These are phyloP conservation scores for Spathaspora passalidarum DNA, from an alignment of 805 yeast genomes.

Conservation along the genomic window DNA sequence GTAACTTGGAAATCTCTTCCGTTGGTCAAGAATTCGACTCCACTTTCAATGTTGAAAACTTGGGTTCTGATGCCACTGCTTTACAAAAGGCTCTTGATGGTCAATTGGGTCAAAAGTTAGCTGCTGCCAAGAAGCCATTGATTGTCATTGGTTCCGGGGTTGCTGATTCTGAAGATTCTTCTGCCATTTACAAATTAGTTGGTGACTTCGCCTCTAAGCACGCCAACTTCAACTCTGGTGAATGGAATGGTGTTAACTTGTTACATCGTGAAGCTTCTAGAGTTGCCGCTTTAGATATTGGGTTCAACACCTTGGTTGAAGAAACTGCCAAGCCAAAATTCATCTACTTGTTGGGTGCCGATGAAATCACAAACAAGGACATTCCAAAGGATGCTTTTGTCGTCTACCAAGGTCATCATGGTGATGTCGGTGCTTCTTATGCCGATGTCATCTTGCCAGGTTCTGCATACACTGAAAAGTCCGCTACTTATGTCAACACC, in stretches of 20 bases:
- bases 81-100: constrained; percentile 63
- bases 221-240: constrained; percentile 58
- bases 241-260: constrained; percentile 80
- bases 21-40: constrained; percentile 78
- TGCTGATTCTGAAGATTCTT: constrained; percentile 62
- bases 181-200: constrained; percentile 55
- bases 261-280: constrained; percentile 87
- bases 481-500: constrained; percentile 81
- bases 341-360: constrained; percentile 80
- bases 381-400: constrained; percentile 85
- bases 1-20: constrained; percentile 62
- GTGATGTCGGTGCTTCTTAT: constrained; percentile 82
- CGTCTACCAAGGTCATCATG: constrained; percentile 89
- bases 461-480: constrained; percentile 84
- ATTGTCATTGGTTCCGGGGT: constrained; percentile 82
- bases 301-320: constrained; percentile 57
- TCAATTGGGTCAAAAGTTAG: constrained; percentile 63
- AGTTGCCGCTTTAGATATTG: constrained; percentile 82
- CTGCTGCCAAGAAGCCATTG: constrained; percentile 68
- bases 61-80: constrained; percentile 60
- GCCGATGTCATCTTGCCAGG: constrained; percentile 89
- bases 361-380: constrained; percentile 65
- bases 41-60: constrained; percentile 61
- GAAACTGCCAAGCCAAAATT: constrained; percentile 63
- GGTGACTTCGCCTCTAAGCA: constrained; percentile 58